A percentile compares a stretch with the other conserved stretches of the same genome.
phyloP scores from a whole-genome alignment of 768 basidiomycete species.

The Termitomyces sp. region DNA sequence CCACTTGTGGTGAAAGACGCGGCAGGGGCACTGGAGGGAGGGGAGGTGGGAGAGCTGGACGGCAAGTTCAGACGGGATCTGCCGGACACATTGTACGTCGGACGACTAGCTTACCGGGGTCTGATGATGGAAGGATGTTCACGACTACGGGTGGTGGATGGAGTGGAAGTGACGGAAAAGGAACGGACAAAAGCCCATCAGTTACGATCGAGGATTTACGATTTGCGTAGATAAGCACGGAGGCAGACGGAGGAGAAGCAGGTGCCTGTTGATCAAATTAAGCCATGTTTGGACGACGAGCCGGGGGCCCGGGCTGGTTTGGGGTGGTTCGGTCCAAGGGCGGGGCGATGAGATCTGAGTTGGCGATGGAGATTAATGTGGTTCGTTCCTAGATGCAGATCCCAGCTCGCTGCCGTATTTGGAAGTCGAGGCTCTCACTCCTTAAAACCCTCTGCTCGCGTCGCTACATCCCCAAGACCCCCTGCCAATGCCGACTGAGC shows the following conservation, averaged over 20 bases:
- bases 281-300: conserved; percentile 8
- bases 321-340: no score
- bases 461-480: conserved; percentile 1
- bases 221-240: conserved; percentile 13
- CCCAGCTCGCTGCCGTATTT: conserved; percentile 21
- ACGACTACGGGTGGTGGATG: conserved; percentile 74
- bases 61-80: conserved; percentile 84
- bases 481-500: conserved; percentile 57
- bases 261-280: conserved; percentile 17
- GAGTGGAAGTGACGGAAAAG: conserved; percentile 76
- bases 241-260: neutral
- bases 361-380: neutral
- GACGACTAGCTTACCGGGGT: conserved; percentile 86
- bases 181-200: conserved; percentile 81
- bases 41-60: conserved; percentile 56
- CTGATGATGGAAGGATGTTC: conserved; percentile 77
- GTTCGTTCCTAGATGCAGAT: conserved; percentile 18
- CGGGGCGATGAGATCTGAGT: conserved; percentile 9
- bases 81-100: conserved; percentile 85
- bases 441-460: conserved; percentile 18
- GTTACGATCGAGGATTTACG: conserved; percentile 31
- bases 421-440: conserved; percentile 3
- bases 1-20: conserved; percentile 75
- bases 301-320: neutral
- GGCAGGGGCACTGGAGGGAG: conserved; percentile 62